Evolutionary conservation across 2,329 filamentous ascomycete genomes (phyloP), one percentile per base, ranked within the genome.

Genomic region (Leptographium wingfieldii): DNA sequence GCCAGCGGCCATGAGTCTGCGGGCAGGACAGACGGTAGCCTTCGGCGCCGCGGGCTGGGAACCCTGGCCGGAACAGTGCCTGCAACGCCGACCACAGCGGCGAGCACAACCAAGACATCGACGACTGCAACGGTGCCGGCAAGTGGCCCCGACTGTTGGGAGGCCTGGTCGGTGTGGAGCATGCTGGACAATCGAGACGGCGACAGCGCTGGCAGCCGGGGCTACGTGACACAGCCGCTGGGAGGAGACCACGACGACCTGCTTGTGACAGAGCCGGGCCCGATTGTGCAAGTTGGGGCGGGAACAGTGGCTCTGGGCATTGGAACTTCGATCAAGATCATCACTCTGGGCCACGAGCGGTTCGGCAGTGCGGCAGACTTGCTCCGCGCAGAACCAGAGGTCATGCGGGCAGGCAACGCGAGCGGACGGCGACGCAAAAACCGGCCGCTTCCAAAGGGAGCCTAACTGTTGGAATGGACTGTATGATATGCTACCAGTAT

Each of bases 301-400:
- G 77, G 79, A 54, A 86, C 84, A 57, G 77, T 89, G 3, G 88
- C 83, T 0, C 79, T 92, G 35, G 86, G 80, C 0, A 83, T 91
- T 61, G 88, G 87, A 14, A 88, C 90, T 65, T 77, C 82, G 1
- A 77, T 91, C 66, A 91, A 90, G 71, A 73, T 91, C 57, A 78
- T 91, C 60, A 82, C 81, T 2, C 74, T 86, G 6, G 86, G 85
- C 6, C 79, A 82, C 63, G 85, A 87, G 67, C 75, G 80, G 38
- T 87, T 86, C 65, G 82, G 85, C 52, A 72, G 67, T 19, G 69
- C 70, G 31, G 66, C 66, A 27, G 72, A 67, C 55, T 64, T 67
- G 43, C 65, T 69, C 22, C 48, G 14, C 3, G 27, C 40, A 5
- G 31, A 49, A 5, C 14, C 22, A 6, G 48, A 51, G 49, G n/a